Percentiles rank a stretch among this genome's conserved stretches.
These are phyloP conservation scores for Boletus vermiculosoides DNA, from an alignment of 768 basidiomycete genomes.

Conservation along the genomic window DNA sequence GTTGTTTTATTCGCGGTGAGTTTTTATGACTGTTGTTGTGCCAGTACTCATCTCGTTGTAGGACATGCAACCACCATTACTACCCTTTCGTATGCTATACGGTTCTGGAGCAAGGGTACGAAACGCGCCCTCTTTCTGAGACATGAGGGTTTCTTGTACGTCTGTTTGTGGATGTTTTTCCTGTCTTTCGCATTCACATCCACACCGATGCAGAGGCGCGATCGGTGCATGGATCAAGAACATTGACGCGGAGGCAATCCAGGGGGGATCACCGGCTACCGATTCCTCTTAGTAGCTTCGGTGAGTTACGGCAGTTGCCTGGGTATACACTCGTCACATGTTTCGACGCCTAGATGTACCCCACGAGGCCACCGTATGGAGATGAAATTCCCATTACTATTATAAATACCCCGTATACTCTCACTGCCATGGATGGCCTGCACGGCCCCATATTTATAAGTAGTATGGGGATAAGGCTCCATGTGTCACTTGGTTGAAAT, in stretches of 20 bases:
- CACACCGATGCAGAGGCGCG: constrained; percentile 58
- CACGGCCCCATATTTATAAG: constrained; percentile 10
- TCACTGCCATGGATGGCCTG: constrained; percentile 16
- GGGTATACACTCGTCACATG: constrained; percentile 5
- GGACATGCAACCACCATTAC: constrained; percentile 97
- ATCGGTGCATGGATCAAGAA: constrained; percentile 99
- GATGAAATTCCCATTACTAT: constrained; percentile 19
- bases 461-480: constrained; percentile 11
- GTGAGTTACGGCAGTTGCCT: constrained; percentile 1
- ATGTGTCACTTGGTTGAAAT: constrained; percentile 6
- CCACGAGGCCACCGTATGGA: constrained; percentile 30
- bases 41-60: constrained; percentile 32
- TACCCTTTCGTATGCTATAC: constrained; percentile 96
- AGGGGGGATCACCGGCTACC: constrained; percentile 5
- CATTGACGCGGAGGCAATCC: constrained; percentile 53
- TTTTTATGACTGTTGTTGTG: constrained; percentile 5
- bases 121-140: constrained; percentile 95
- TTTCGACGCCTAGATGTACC: constrained; percentile 3
- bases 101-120: constrained; percentile 98
- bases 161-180: constrained; percentile 22
- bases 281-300: constrained; percentile 8
- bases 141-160: constrained; percentile 96
- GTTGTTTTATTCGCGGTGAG: constrained; percentile 96
- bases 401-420: constrained; percentile 28
- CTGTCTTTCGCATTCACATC: background rate